These are phyloP conservation scores for Sporopachydermia quercuum DNA, from an alignment of 805 yeast species.

Conservation along the genomic window DNA sequence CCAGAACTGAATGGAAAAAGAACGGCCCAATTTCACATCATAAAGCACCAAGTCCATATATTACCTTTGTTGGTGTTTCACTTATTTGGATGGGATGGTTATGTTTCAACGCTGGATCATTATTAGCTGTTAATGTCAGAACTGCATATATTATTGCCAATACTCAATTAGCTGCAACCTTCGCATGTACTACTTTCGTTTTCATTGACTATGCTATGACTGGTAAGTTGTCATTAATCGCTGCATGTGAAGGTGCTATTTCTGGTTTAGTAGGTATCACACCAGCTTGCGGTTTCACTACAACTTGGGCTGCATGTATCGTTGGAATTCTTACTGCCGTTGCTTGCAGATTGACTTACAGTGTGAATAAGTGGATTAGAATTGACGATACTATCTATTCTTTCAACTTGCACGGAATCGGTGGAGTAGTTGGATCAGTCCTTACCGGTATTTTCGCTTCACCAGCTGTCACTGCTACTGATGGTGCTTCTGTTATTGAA, in stretches of 20 bases:
- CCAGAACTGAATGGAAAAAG: constrained; percentile 21
- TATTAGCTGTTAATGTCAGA: constrained; percentile 33
- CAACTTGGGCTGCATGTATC: constrained; percentile 32
- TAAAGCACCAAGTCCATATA: constrained; percentile 22
- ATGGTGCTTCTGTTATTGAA: constrained; percentile 26
- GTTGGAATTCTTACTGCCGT: constrained; percentile 26
- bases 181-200: constrained; percentile 31
- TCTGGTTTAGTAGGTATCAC: constrained; percentile 32
- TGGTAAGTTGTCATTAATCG: constrained; percentile 25
- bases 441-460: constrained; percentile 31
- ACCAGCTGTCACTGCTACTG: constrained; percentile 27
- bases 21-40: constrained; percentile 17
- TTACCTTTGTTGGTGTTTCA: constrained; percentile 29
- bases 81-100: constrained; percentile 36
- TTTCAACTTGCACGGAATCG: constrained; percentile 31
- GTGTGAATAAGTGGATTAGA: constrained; percentile 25
- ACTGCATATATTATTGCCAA: constrained; percentile 32
- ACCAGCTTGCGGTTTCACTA: constrained; percentile 30
- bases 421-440: constrained; percentile 30
- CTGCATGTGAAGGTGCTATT: constrained; percentile 32
- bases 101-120: constrained; percentile 32
- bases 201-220: constrained; percentile 25
- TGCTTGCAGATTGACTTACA: constrained; percentile 22
- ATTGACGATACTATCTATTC: constrained; percentile 33
- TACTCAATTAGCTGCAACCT: constrained; percentile 36